Base-by-base conservation (phyloP, 2,329 filamentous ascomycete species). In the Colletotrichum chlorophyti region DNA sequence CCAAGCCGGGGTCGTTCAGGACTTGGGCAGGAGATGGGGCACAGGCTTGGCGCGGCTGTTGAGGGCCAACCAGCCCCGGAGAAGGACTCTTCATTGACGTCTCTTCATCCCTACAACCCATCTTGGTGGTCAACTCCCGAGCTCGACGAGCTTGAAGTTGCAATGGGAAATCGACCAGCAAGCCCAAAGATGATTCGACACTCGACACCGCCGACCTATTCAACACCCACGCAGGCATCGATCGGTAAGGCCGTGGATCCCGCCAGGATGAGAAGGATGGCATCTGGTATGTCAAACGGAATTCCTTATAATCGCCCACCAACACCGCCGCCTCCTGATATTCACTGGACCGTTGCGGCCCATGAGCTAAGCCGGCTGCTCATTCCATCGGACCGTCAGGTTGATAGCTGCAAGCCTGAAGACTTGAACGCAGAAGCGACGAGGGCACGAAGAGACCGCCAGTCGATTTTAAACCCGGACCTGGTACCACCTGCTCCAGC, bases 171-270 rank as follows among this genome's bases (percentile, higher is more conserved):
- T n/a, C 78, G 79, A 3, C 73, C 80, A 5, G 72, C 77, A 7
- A 79, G 80, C 53, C 75, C 76, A 8, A 82, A 75, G 66, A 87
- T 85, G 66, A 72, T 80, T 12, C 84, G 86, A 24, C 77, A 76
- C 59, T 78, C 81, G 12, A 83, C 83, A 19, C 71, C 81, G 8
- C 88, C 91, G 2, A 93, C 91, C 2, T 97, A 93, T 73, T 92
- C 87, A 3, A 91, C 93, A 2, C 91, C 93, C 0, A 98, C 94
- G 0, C 90, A 94, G 61, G 91, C 94, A 0, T 98, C 92, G 37
- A 86, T 87, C 2, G 91, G 92, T 21, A 96, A 91, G 72, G 87
- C 91, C 10, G 81, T 90, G 1, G 84, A 90, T 41, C 83, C 88
- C 2, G 77, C 86, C 8, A 89, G 86, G 61, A 78, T 90, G 62